Evolutionary conservation across 2,329 filamentous ascomycete genomes (phyloP).

Genomic region (Colletotrichum viniferum): DNA sequence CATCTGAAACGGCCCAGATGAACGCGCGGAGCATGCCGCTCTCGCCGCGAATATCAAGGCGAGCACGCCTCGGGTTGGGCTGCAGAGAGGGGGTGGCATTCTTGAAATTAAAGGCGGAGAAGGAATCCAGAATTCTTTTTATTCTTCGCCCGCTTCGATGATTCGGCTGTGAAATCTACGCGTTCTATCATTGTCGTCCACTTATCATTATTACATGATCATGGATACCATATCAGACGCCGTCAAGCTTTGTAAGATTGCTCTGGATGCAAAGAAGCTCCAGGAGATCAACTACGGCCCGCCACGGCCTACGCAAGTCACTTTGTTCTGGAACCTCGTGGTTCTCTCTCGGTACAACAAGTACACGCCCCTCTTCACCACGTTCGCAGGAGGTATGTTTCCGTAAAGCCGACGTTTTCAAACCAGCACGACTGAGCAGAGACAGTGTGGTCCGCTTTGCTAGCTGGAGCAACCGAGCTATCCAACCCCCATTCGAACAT

Average conservation of each 20-base stretch:
- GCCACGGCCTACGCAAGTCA: constrained; percentile 13
- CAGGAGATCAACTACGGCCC: constrained; percentile 10
- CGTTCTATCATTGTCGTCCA: neutral
- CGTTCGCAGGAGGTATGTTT: constrained; percentile 14
- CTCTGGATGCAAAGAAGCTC: constrained; percentile 6
- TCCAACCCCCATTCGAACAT: neutral
- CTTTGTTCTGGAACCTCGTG: constrained; percentile 9
- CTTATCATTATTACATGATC: constrained; percentile 1
- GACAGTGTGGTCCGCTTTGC: constrained; percentile 16
- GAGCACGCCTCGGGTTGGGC: neutral
- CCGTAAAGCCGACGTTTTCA: neutral
- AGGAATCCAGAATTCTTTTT: neutral
- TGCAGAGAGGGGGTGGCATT: neutral
- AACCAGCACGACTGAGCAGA: neutral
- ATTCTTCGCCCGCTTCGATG: neutral
- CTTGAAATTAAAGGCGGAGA: neutral
- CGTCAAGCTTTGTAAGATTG: neutral
- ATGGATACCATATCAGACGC: constrained; percentile 7
- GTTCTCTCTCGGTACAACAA: constrained; percentile 17
- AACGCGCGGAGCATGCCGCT: constrained; percentile 2
- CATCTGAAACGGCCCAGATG: constrained; percentile 16
- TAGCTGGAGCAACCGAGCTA: constrained; percentile 13
- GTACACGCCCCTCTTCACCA: constrained; percentile 17
- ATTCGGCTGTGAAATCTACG: neutral
- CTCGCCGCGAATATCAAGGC: neutral